These are phyloP conservation scores for Calonectria ilicicola DNA, from an alignment of 2,329 filamentous ascomycete genomes.

Conservation along the genomic window DNA sequence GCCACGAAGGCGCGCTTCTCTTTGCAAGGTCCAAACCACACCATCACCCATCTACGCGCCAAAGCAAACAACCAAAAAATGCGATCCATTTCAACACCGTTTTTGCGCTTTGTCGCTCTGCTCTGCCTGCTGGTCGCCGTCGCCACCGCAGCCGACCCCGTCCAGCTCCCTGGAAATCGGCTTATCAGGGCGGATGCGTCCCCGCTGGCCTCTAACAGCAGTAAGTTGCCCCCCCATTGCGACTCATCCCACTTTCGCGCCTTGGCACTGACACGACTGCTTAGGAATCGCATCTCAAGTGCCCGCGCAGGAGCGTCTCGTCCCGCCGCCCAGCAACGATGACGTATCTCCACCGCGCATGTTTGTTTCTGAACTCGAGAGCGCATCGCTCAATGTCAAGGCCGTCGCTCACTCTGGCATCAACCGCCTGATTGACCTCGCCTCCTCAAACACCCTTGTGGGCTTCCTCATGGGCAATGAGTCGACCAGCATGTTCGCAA, in stretches of 20 bases:
- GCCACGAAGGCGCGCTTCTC: not conserved
- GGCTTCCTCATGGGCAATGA: constrained; percentile 93
- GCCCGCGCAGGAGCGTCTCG: constrained; percentile 76
- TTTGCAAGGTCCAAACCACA: not conserved
- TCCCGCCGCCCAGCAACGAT: constrained; percentile 83
- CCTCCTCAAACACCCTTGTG: constrained; percentile 82
- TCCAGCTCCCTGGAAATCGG: constrained; percentile 32
- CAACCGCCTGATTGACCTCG: constrained; percentile 87
- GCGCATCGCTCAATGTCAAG: constrained; percentile 78
- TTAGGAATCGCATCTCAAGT: constrained; percentile 80
- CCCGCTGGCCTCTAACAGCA: constrained; percentile 35
- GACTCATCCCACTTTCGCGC: not conserved
- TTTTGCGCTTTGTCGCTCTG: constrained; percentile 24
- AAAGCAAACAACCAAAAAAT: constrained; percentile 22
- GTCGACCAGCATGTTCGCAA: constrained; percentile 84
- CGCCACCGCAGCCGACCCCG: constrained; percentile 26
- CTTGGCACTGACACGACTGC: constrained; percentile 22
- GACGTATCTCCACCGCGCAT: constrained; percentile 75
- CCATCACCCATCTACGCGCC: not conserved
- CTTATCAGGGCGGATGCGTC: constrained; percentile 27
- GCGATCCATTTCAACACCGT: constrained; percentile 27
- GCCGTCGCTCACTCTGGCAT: constrained; percentile 84
- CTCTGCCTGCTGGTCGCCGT: constrained; percentile 30
- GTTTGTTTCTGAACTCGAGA: constrained; percentile 89
- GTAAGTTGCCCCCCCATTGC: constrained; percentile 21